These are phyloP conservation scores for Citrus sinensis DNA, from an alignment of 345 rosid genomes.

Conservation along the genomic window DNA sequence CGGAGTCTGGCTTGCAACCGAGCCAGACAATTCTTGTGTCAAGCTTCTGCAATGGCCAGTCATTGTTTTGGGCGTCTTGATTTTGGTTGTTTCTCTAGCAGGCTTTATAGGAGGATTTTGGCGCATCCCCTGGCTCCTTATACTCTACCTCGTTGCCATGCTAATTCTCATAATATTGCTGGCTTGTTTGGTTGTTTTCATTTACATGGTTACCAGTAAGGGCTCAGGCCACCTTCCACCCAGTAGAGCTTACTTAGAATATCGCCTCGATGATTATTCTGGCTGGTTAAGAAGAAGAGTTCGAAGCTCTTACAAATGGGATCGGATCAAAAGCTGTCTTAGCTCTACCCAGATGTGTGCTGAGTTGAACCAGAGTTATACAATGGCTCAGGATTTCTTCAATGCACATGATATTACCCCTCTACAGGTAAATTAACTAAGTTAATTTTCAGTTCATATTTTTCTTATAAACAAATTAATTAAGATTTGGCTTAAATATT, in stretches of 20 bases:
- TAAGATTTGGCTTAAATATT: no score
- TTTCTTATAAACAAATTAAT: no score
- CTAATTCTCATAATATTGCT: constrained; percentile 64
- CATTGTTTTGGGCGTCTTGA: constrained; percentile 65
- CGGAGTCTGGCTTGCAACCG: constrained; percentile 82
- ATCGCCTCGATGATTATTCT: constrained; percentile 70
- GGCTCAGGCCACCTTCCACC: constrained; percentile 86
- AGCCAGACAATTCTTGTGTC: constrained; percentile 79
- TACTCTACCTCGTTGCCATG: constrained; percentile 72
- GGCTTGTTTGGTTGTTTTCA: constrained; percentile 56
- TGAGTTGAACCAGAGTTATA: constrained; percentile 71
- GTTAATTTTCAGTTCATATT: not conserved
- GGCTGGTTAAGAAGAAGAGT: constrained; percentile 77
- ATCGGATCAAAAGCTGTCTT: constrained; percentile 65
- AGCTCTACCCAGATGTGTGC: constrained; percentile 60
- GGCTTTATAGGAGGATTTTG: constrained; percentile 92
- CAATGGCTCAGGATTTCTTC: constrained; percentile 88
- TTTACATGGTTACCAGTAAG: constrained; percentile 68
- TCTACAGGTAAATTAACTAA: constrained; percentile 48
- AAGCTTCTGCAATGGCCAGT: constrained; percentile 95
- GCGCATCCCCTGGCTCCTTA: constrained; percentile 79
- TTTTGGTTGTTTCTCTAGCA: constrained; percentile 61
- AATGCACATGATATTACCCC: constrained; percentile 64
- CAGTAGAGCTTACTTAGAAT: constrained; percentile 74
- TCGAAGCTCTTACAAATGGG: constrained; percentile 76